These are phyloP conservation scores for Colletotrichum brevisporum DNA, from an alignment of 2,329 filamentous ascomycete genomes.

Conservation along the genomic window DNA sequence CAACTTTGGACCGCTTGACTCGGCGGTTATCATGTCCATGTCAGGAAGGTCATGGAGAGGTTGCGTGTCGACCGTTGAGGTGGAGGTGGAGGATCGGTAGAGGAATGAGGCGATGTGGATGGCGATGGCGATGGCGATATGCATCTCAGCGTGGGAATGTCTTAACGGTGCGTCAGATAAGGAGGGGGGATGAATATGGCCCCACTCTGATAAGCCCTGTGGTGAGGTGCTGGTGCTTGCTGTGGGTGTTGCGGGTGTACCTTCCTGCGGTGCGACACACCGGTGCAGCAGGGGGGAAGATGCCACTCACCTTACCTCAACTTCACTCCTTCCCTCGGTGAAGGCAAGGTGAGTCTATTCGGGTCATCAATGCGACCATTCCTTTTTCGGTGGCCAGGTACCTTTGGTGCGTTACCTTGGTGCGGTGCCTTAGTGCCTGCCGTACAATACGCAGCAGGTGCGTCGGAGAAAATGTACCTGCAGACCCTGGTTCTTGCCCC, in stretches of 20 bases:
- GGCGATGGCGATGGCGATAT: constrained; percentile 3
- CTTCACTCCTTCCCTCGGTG: constrained; percentile 12
- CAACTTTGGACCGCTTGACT: constrained; percentile 4
- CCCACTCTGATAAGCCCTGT: not conserved
- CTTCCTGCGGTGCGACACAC: not conserved
- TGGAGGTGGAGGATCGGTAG: constrained; percentile 6
- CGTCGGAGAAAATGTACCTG: not conserved
- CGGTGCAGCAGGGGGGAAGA: not conserved
- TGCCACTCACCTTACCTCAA: constrained; percentile 9
- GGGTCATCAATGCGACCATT: constrained; percentile 29
- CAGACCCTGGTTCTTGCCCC: constrained; percentile 1
- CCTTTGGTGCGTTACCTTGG: not conserved
- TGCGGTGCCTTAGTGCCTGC: not conserved
- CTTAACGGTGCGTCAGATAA: constrained; percentile 12
- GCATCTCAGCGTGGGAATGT: constrained; percentile 14
- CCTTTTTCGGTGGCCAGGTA: constrained; percentile 19
- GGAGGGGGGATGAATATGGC: not conserved
- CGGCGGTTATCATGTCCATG: constrained; percentile 1
- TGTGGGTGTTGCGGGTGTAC: not conserved
- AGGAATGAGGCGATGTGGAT: not conserved
- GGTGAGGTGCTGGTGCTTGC: too few relatives aligned
- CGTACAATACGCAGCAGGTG: not conserved
- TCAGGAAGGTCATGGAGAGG: not conserved
- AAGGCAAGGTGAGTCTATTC: constrained; percentile 25
- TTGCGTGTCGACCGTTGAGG: not conserved